Percentiles rank a stretch among this genome's conserved stretches.
phyloP scores from a whole-genome alignment of 805 yeast genomes.

The Komagataella populi region DNA sequence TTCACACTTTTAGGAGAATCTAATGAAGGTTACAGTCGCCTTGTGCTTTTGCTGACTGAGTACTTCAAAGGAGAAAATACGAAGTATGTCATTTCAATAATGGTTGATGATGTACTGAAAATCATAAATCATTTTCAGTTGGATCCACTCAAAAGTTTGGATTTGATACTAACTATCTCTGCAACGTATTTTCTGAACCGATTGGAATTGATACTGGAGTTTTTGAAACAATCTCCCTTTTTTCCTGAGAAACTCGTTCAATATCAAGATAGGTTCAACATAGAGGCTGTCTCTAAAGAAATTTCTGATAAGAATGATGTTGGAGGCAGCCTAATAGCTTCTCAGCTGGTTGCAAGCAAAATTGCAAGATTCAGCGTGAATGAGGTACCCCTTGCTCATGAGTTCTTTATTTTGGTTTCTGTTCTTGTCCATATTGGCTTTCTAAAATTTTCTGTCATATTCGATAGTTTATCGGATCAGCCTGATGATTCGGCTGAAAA shows the following conservation, averaged over 20 bases:
- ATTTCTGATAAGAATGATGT: not conserved
- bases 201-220: not conserved
- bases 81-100: slow-evolving; percentile 13
- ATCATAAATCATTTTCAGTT: slow-evolving; percentile 64
- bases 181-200: slow-evolving; percentile 17
- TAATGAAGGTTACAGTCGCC: slow-evolving; percentile 62
- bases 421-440: slow-evolving; percentile 54
- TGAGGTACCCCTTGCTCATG: slow-evolving; percentile 6
- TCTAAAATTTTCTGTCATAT: slow-evolving; percentile 48
- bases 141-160: slow-evolving; percentile 61
- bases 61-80: slow-evolving; percentile 28
- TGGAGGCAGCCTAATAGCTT: not conserved
- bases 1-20: slow-evolving; percentile 64
- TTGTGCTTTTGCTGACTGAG: slow-evolving; percentile 33
- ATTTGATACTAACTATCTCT: slow-evolving; percentile 43
- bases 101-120: slow-evolving; percentile 15
- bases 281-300: not conserved
- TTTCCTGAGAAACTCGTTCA: not conserved
- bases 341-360: not conserved
- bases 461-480: slow-evolving; percentile 24
- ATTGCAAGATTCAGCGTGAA: slow-evolving; percentile 10
- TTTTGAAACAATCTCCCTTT: slow-evolving; percentile 39
- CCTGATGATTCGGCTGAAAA: slow-evolving; percentile 19
- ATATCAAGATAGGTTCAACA: not conserved
- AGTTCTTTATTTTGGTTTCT: slow-evolving; percentile 23